Percentiles rank a stretch among this genome's conserved stretches.
These are phyloP conservation scores for Aphanoascus verrucosus DNA, from an alignment of 2,329 filamentous ascomycete genomes.

Conservation along the genomic window DNA sequence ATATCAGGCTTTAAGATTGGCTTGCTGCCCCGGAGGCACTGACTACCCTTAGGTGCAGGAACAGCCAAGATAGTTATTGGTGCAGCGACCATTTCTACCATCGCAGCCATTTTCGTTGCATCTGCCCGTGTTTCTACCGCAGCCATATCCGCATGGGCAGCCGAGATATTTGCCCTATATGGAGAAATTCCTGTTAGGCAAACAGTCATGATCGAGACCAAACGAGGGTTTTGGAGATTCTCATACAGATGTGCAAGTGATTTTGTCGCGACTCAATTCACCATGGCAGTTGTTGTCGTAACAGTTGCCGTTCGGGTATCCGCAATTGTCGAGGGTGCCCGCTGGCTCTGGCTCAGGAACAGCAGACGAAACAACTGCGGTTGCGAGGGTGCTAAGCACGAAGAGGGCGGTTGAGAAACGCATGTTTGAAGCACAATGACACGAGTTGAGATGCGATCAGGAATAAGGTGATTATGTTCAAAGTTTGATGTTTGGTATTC, in stretches of 20 bases:
- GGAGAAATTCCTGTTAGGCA: neutral
- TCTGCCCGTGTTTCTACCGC: constrained; percentile 10
- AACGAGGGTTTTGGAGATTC: no score
- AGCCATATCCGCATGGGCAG: constrained; percentile 13
- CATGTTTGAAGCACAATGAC: constrained; percentile 6
- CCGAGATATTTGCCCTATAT: constrained; percentile 11
- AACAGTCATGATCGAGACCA: neutral
- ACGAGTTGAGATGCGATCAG: neutral
- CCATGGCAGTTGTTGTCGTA: constrained; percentile 14
- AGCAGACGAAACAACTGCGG: constrained; percentile 7
- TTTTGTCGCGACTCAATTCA: constrained; percentile 10
- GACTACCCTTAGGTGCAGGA: constrained; percentile 25
- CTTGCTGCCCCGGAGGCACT: constrained; percentile 18
- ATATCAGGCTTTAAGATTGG: neutral
- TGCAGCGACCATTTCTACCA: constrained; percentile 11
- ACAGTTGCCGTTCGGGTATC: constrained; percentile 14
- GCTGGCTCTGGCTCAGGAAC: constrained; percentile 1
- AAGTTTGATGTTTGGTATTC: neutral
- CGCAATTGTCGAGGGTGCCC: constrained; percentile 9
- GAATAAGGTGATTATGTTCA: neutral
- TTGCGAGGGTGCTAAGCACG: constrained; percentile 7
- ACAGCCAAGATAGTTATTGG: constrained; percentile 13
- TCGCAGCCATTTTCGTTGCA: constrained; percentile 14
- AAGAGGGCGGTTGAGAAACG: constrained; percentile 9
- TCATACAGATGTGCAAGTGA: constrained; percentile 13